Conservation (phyloP, 2,329 filamentous ascomycete genomes). For the Neofusicoccum parvum region DNA sequence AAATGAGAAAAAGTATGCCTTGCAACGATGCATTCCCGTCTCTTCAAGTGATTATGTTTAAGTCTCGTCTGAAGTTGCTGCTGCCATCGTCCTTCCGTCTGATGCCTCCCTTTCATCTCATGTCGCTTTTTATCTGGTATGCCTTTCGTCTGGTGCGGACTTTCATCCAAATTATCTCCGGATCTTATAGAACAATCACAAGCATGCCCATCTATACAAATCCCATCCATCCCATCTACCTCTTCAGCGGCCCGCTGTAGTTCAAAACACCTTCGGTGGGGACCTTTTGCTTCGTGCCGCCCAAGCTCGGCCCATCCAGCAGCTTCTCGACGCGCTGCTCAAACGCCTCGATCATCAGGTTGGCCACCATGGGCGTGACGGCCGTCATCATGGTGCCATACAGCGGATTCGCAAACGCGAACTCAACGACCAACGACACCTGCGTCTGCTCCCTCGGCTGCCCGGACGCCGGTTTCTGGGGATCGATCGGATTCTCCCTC, state of each 20-base stretch:
- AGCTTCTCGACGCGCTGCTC: slow-evolving; percentile 73
- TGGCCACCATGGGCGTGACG: slow-evolving; percentile 81
- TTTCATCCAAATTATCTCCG: background rate
- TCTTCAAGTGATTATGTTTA: background rate
- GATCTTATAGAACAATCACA: background rate
- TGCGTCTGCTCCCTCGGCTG: slow-evolving; percentile 59
- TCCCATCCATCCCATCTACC: background rate
- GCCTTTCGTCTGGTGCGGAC: background rate
- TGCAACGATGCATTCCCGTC: background rate
- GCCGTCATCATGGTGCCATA: slow-evolving; percentile 81
- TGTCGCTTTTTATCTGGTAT: background rate
- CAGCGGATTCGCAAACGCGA: slow-evolving; percentile 85
- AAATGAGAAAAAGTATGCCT: background rate
- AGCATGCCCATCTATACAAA: background rate
- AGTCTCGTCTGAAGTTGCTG: background rate
- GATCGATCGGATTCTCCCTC: slow-evolving; percentile 27
- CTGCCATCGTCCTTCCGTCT: background rate
- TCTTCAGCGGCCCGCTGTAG: slow-evolving; percentile 6
- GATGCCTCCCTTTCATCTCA: background rate
- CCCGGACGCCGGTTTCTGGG: slow-evolving; percentile 26
- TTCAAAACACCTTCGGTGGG: background rate
- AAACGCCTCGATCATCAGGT: slow-evolving; percentile 90
- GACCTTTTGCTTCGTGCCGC: background rate
- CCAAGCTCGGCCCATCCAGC: slow-evolving; percentile 26
- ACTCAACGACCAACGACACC: slow-evolving; percentile 75